Percentiles rank a stretch among this genome's conserved stretches.
phyloP scores from a whole-genome alignment of 2,329 filamentous ascomycete species.

The Ophiostoma himal-ulmi region DNA sequence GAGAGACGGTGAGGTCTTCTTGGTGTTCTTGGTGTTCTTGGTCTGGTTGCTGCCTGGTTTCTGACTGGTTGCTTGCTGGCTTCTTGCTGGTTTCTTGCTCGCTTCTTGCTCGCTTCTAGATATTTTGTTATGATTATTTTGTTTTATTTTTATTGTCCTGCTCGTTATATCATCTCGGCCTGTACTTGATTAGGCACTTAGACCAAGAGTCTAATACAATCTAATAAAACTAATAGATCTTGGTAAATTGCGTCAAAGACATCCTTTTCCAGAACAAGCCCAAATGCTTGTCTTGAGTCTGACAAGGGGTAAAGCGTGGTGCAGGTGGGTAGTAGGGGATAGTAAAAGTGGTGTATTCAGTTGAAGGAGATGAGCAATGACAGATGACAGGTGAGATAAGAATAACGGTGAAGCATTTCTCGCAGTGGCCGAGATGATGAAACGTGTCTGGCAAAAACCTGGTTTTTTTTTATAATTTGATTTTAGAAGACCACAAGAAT shows the following conservation, averaged over 20 bases:
- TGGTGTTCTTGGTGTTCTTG: no score
- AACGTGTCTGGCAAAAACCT: background rate
- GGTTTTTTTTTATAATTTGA: background rate
- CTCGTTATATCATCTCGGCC: no score
- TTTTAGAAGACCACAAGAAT: background rate
- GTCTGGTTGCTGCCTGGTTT: no score
- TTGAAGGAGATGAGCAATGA: background rate
- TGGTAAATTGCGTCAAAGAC: background rate
- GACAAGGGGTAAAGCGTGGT: background rate
- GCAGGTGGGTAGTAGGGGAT: background rate
- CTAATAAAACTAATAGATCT: no score
- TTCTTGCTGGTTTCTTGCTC: no score
- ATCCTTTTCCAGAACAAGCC: slow-evolving; percentile 5
- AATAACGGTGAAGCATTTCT: background rate
- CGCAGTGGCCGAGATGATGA: background rate
- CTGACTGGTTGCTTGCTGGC: background rate
- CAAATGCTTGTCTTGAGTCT: background rate
- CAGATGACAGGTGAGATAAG: background rate
- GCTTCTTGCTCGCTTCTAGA: background rate
- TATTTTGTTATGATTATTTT: background rate
- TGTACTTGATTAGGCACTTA: no score
- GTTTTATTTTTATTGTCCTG: background rate
- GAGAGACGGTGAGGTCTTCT: background rate
- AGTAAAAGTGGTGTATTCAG: background rate
- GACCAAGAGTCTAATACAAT: no score